Evolutionary conservation across 306 rosid species (phyloP), one percentile per base, ranked within the genome.

Genomic region (Morella rubra): DNA sequence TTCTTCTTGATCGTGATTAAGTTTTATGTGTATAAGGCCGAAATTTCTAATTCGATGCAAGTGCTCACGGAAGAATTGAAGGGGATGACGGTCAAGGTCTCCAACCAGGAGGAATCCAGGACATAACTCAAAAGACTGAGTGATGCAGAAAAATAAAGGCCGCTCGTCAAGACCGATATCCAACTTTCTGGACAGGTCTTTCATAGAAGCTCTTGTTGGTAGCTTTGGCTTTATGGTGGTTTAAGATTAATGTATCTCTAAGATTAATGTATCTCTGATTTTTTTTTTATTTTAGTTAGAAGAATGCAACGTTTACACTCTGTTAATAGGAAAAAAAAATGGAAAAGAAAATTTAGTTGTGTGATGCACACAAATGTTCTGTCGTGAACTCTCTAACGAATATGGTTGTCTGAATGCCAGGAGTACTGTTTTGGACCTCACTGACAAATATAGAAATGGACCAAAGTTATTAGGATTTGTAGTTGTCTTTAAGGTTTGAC

Each of bases 21-120:
- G 87, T 73, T 73, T 54, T 89, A 90, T 69, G 96, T 85, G 20
- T 90, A 95, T 64, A 92, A 73, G 81, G 97, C 84, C 37, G 97
- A 95, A 73, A 88, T 95, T 67, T 92, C 96, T 2, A 88, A 89
- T 81, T 90, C 98, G 10, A 91, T 91, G 20, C 19, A 82, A 72
- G 84, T 86, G 19, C 93, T 93, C 13, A 78, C 93, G 0, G 84
- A 84, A 47, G 93, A 90, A 75, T 71, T 94, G 83, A 86, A 82
- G 88, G 91, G 84, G 77, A 81, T 81, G 22, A 45, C 73, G 50
- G 74, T 44, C 12, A 40, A 19, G 47, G 68, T 3, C 10, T 68
- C 78, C 8, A 67, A 77, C 24, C 42, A 76, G 69, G 84, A 51
- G 45, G 80, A 55, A 44, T 11, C 45, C 0, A 4, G 40, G 10